Evolutionary conservation across 2,329 filamentous ascomycete species (phyloP), one percentile per base, ranked within the genome.

Genomic region (Penicillium sp.): DNA sequence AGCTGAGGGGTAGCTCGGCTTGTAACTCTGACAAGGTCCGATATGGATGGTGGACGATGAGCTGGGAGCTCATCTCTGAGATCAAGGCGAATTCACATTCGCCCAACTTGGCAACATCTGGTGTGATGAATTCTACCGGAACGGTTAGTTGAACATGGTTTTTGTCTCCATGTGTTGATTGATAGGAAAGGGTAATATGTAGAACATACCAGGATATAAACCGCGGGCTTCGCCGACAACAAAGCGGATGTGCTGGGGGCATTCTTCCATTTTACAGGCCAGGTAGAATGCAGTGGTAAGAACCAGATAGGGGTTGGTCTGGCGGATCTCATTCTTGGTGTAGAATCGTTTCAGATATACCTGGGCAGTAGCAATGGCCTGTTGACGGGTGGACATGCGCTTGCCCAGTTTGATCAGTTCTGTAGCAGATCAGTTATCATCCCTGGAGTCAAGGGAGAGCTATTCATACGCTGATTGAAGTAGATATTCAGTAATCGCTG

Each of bases 211-310:
- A 71, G 91, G 89, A 92, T 92, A 97, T 62, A 96, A 84, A 61
- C 90, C 87, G 37, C 92, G 88, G 3, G 93, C 92, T 77, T 99
- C 95, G 51, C 88, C 89, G 12, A 95, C 89, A 61, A 99, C 89
- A 66, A 96, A 86, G 33, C 95, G 88, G 72, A 99, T 98, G 76
- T 99, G 95, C 76, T 98, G 94, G 2, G 95, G 95, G 55, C 89
- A 93, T 78, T 99, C 95, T 77, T 99, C 95, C 88, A 96, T 97
- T 80, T 99, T 99, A 81, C 93, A 97, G 22, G 95, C 93, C 38
- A 99, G 83, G 76, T 99, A 99, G 63, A 98, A 85, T 5, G 94
- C 91, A 1, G 95, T 98, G n/a, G 93, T 90, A 67, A 97, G 86
- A 61, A 98, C 88, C 38, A 98, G 88, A 74, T 96, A 97, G 4